These are phyloP conservation scores for Protomyces lactucae-debilis DNA, from an alignment of 1,139 yeast species.

Conservation along the genomic window DNA sequence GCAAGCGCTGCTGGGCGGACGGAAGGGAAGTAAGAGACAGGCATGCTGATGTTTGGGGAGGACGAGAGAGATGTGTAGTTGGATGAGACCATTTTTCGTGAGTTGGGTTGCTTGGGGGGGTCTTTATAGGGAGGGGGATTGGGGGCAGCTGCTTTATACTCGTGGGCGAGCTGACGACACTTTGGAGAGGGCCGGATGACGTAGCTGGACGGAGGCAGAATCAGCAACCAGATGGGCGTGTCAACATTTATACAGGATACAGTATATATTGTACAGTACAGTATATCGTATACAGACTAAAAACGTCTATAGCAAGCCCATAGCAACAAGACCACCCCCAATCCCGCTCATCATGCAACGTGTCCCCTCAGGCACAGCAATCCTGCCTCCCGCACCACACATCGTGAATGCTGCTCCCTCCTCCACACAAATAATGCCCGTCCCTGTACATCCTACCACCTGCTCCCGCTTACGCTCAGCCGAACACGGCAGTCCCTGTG, in stretches of 20 bases:
- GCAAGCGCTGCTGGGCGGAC: constrained; percentile 25
- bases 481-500: neutral
- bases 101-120: neutral
- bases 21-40: constrained; percentile 28
- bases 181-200: too few relatives aligned
- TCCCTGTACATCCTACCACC: neutral
- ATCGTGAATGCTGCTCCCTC: constrained; percentile 7
- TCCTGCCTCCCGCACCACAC: neutral
- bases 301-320: neutral
- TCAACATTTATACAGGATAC: neutral
- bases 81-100: constrained; percentile 16
- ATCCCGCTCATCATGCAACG: neutral
- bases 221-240: too few relatives aligned
- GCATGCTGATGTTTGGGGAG: constrained; percentile 22
- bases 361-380: constrained; percentile 6
- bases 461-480: neutral
- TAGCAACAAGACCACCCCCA: constrained; percentile 12
- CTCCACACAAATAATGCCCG: constrained; percentile 7
- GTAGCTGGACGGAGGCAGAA: too few relatives aligned
- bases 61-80: constrained; percentile 13
- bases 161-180: too few relatives aligned
- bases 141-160: too few relatives aligned
- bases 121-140: neutral
- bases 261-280: neutral
- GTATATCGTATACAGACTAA: too few relatives aligned